phyloP scores from a whole-genome alignment of 1,139 yeast species.

The Barnettozyma hawaiiensis region DNA sequence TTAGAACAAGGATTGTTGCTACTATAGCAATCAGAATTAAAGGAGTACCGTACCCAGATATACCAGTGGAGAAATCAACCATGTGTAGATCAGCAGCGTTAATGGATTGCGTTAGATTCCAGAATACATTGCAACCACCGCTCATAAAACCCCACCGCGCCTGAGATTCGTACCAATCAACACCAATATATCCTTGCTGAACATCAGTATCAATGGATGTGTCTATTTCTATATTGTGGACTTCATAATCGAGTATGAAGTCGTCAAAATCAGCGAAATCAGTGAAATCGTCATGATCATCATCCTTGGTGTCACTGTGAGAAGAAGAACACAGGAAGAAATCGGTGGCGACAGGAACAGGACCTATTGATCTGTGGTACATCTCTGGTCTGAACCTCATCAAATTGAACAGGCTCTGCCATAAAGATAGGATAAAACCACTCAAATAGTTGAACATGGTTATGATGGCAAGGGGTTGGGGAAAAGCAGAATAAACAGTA shows the following conservation, averaged over 20 bases:
- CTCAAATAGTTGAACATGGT: not conserved
- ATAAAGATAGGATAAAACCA: not conserved
- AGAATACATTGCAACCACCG: too few species aligned
- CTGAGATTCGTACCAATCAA: not conserved
- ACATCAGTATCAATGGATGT: not conserved
- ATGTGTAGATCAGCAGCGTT: not conserved
- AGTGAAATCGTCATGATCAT: too few species aligned
- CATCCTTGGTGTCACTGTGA: not conserved
- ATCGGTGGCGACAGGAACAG: not conserved
- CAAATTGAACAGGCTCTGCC: conserved; percentile 1
- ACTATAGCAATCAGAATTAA: not conserved
- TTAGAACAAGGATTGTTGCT: not conserved
- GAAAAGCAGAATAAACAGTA: not conserved
- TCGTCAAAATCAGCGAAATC: conserved; percentile 1
- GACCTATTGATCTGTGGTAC: not conserved
- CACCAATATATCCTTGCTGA: conserved; percentile 1
- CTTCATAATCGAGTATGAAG: not conserved
- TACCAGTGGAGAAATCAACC: not conserved
- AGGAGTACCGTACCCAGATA: not conserved
- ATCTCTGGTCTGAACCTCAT: conserved; percentile 4
- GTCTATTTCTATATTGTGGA: not conserved
- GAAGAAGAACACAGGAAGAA: not conserved
- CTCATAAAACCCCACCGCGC: not conserved
- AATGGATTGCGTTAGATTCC: not conserved
- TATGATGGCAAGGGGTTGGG: not conserved